Base-by-base conservation (phyloP, 306 rosid species). In the Acacia crassicarpa region DNA sequence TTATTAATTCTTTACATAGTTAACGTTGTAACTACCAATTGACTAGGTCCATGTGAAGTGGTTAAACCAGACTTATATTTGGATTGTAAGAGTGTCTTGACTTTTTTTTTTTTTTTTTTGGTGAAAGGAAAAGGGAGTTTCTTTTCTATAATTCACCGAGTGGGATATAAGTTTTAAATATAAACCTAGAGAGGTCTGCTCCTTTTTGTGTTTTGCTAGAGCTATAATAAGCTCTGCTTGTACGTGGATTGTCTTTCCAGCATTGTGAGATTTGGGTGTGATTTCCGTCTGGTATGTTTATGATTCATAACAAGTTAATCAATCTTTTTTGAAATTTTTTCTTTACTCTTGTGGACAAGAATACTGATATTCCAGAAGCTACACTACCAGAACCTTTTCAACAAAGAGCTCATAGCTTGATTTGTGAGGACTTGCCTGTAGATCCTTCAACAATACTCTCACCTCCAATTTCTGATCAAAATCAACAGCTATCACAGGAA, bases 361-460 rank as follows among this genome's bases (percentile, higher is more conserved):
- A 75, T 83, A 67, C 78, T 87, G 88, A 91, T 82, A 85, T 93
- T 86, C 98, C 92, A 6, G 94, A 90, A 86, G 92, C 87, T 61
- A 22, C 59, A 65, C 85, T 93, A 77, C 92, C 89, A 6, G 88
- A 85, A 80, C 92, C 92, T 71, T 93, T 90, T 86, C 78, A 83
- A 84, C 74, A 69, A 81, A 86, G 84, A 79, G 67, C 58, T 35
- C 81, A 65, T 62, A 25, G 70, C 72, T 75, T 79, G 76, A 67
- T 46, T 76, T 74, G 25, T 32, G 87, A 74, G n/a, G 80, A 86
- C 74, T 77, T 53, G 67, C 73, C 61, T 70, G 85, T 62, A 45
- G 86, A 84, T 83, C 68, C 85, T 78, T 68, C 65, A 17, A 38
- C 59, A 23, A 49, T 69, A 43, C 56, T 44, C 75, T 74, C 68